Conservation (phyloP, 1,284 basidiomycete genomes). For the Vanrija sp. region DNA sequence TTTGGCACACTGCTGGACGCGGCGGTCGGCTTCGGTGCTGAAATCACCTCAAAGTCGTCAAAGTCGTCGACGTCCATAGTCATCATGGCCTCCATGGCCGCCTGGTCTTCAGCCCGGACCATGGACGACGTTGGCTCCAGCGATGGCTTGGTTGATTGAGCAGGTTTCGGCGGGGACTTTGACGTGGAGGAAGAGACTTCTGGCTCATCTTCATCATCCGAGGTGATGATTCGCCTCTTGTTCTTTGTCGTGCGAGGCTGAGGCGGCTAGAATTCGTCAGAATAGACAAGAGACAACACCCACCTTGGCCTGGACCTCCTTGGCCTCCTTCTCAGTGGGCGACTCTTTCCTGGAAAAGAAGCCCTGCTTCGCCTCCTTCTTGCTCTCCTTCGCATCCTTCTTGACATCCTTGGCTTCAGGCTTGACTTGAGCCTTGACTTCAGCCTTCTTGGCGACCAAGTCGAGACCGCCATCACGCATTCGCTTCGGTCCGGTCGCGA, state of each 20-base stretch:
- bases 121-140: constrained; percentile 33
- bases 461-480: constrained; percentile 31
- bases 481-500: constrained; percentile 3
- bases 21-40: background rate
- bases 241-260: constrained; percentile 4
- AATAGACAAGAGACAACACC: no score
- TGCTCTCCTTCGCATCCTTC: constrained; percentile 2
- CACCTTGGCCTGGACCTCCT: background rate
- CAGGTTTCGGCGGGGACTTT: background rate
- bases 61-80: constrained; percentile 38
- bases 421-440: constrained; percentile 7
- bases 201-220: constrained; percentile 33
- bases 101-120: constrained; percentile 34
- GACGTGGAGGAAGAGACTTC: background rate
- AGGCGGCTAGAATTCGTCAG: no score
- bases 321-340: no score
- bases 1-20: background rate
- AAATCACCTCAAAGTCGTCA: constrained; percentile 8
- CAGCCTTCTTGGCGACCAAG: constrained; percentile 11
- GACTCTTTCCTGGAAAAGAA: no score
- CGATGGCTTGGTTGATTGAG: constrained; percentile 5
- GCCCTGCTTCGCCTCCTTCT: constrained; percentile 4
- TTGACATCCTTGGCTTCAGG: background rate
- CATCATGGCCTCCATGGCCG: constrained; percentile 47
- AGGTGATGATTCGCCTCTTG: constrained; percentile 31